These are phyloP conservation scores for Botrytis elliptica DNA, from an alignment of 2,329 filamentous ascomycete species.

Conservation along the genomic window DNA sequence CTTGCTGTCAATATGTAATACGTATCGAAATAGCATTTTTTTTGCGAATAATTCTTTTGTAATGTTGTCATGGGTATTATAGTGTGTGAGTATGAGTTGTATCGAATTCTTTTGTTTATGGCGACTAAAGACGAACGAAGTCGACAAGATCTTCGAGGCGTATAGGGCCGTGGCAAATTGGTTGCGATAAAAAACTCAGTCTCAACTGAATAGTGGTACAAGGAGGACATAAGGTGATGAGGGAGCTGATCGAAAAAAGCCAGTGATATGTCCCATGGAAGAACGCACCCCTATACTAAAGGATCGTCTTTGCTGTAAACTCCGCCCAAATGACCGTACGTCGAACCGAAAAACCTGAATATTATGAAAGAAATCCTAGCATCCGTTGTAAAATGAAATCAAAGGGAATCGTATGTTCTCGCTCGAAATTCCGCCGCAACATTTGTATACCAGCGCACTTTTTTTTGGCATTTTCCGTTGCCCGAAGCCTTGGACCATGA, in stretches of 20 bases:
- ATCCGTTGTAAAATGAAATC: slow-evolving; percentile 34
- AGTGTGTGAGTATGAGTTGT: slow-evolving; percentile 32
- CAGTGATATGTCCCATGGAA: slow-evolving; percentile 38
- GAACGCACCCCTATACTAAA: slow-evolving; percentile 34
- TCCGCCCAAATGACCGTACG: slow-evolving; percentile 38
- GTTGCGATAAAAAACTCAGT: slow-evolving; percentile 36
- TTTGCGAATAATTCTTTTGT: slow-evolving; percentile 21
- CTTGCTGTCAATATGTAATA: slow-evolving; percentile 33
- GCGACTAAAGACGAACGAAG: slow-evolving; percentile 39
- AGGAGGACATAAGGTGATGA: slow-evolving; percentile 40
- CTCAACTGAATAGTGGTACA: slow-evolving; percentile 42
- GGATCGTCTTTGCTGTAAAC: slow-evolving; percentile 34
- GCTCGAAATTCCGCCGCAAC: slow-evolving; percentile 35
- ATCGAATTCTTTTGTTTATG: slow-evolving; percentile 38
- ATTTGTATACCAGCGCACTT: slow-evolving; percentile 30
- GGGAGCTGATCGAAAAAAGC: slow-evolving; percentile 37
- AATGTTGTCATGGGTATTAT: slow-evolving; percentile 36
- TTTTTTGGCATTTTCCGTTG: slow-evolving; percentile 38
- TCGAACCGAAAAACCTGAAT: slow-evolving; percentile 38
- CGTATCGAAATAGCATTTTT: slow-evolving; percentile 17
- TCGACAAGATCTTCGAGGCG: slow-evolving; percentile 36
- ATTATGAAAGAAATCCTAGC: slow-evolving; percentile 39
- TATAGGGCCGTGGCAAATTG: slow-evolving; percentile 33
- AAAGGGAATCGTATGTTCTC: slow-evolving; percentile 33
- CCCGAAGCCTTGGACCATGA: slow-evolving; percentile 40